phyloP scores from a whole-genome alignment of 176 grass and related monocot genomes.

The maize (Zea mays) region Zm-B73-REFERENCE-NAM-5.0 NC_050096.1:281585001-281585500 shows the following conservation, averaged over 20 bases:
- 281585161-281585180: neutral
- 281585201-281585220: slow-evolving; percentile 4
- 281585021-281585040: slow-evolving; percentile 74
- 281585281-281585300: neutral
- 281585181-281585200: neutral
- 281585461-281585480: neutral
- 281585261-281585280: too few species aligned
- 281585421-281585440: neutral
- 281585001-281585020: slow-evolving; percentile 74
- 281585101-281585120: slow-evolving; percentile 18
- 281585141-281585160: slow-evolving; percentile 8
- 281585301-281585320: neutral
- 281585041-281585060: slow-evolving; percentile 80
- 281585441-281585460: slow-evolving; percentile 2
- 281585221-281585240: neutral
- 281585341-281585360: neutral
- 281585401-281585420: neutral
- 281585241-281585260: neutral
- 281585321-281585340: neutral
- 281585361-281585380: neutral
- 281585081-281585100: slow-evolving; percentile 29
- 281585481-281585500: neutral
- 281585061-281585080: slow-evolving; percentile 88
- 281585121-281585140: slow-evolving; percentile 3
- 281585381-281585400: neutral